Conservation (phyloP, 2,329 filamentous ascomycete species). For the Exophiala sideris region DNA sequence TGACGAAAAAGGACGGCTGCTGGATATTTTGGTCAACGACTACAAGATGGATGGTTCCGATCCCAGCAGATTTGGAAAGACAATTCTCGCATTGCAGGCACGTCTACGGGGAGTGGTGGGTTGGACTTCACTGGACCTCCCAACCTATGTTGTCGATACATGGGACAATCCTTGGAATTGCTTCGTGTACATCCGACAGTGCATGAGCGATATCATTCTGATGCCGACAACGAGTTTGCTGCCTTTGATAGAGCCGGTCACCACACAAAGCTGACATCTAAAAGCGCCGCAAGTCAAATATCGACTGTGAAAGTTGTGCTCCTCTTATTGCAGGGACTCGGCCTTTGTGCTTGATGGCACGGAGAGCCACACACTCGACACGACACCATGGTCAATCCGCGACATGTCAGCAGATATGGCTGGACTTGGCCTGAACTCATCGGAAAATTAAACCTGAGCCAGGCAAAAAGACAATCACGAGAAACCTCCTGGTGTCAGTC, state of each 20-base stretch:
- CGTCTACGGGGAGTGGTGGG: conserved; percentile 20
- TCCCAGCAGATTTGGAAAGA: conserved; percentile 27
- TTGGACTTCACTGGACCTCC: conserved; percentile 26
- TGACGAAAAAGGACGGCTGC: conserved; percentile 20
- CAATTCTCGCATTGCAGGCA: conserved; percentile 24
- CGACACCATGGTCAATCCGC: too few relatives aligned
- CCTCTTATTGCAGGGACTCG: too few relatives aligned
- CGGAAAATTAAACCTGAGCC: too few relatives aligned
- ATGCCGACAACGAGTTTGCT: conserved; percentile 22
- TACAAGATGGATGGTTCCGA: conserved; percentile 28
- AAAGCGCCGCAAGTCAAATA: too few relatives aligned
- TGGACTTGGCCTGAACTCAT: too few relatives aligned
- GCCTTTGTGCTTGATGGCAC: too few relatives aligned
- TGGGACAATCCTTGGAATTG: conserved; percentile 29
- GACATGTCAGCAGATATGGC: too few relatives aligned
- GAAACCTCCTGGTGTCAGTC: too few relatives aligned
- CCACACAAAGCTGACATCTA: too few relatives aligned
- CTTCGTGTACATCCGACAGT: conserved; percentile 26
- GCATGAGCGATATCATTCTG: conserved; percentile 27
- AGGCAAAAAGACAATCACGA: too few relatives aligned
- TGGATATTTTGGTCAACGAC: conserved; percentile 21
- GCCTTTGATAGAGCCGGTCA: conserved; percentile 20
- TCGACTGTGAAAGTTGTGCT: too few relatives aligned
- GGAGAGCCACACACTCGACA: too few relatives aligned
- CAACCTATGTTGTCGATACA: conserved; percentile 25